phyloP scores from a whole-genome alignment of 306 rosid genomes.

The Citrullus colocynthis region DNA sequence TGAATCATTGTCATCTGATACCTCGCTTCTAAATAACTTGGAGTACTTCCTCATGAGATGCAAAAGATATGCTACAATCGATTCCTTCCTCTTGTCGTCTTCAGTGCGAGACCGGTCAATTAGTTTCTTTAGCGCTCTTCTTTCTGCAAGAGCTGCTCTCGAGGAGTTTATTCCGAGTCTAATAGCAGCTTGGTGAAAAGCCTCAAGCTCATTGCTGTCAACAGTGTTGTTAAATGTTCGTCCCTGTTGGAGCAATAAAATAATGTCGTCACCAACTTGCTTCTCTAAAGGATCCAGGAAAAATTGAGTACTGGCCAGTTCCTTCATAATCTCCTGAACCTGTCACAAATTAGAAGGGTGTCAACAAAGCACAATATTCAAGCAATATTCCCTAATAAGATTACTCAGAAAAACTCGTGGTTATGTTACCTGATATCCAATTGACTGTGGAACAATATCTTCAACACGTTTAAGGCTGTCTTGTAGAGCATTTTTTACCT shows the following conservation, averaged over 20 bases:
- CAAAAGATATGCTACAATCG: constrained; percentile 81
- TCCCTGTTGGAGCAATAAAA: constrained; percentile 83
- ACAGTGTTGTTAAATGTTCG: constrained; percentile 49
- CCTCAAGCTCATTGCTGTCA: constrained; percentile 79
- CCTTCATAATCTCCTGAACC: constrained; percentile 67
- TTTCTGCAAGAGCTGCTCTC: constrained; percentile 81
- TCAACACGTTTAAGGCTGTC: constrained; percentile 71
- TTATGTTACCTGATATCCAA: constrained; percentile 68
- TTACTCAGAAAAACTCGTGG: not conserved
- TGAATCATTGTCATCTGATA: constrained; percentile 86
- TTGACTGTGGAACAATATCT: constrained; percentile 81
- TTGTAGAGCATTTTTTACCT: constrained; percentile 62
- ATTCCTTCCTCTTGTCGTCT: constrained; percentile 96
- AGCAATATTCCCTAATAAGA: not conserved
- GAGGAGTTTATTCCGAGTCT: constrained; percentile 90
- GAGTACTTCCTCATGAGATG: constrained; percentile 96
- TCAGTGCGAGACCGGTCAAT: constrained; percentile 76
- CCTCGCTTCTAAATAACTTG: constrained; percentile 84
- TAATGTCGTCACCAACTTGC: constrained; percentile 79
- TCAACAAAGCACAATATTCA: not conserved
- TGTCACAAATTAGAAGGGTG: constrained; percentile 11
- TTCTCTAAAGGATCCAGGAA: constrained; percentile 78
- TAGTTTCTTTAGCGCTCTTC: constrained; percentile 90
- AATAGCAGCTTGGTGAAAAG: constrained; percentile 87
- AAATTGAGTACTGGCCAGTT: constrained; percentile 41